A percentile compares a stretch with the other conserved stretches of the same genome.
Evolutionary conservation across 257 asterid species (phyloP).

Genomic region (Solanum bulbocastanum): DNA sequence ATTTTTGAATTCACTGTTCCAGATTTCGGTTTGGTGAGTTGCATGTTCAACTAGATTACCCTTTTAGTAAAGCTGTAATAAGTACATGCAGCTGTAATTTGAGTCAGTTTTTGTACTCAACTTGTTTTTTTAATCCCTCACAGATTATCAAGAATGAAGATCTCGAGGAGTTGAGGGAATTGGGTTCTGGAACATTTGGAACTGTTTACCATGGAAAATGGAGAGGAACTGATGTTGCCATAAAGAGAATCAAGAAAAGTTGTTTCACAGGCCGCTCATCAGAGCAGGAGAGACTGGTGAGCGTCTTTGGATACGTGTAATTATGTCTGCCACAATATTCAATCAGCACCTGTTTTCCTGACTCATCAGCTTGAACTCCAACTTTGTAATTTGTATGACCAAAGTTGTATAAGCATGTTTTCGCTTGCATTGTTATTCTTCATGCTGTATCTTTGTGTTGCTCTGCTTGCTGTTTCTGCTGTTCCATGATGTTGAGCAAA

Average conservation of each 20-base stretch:
- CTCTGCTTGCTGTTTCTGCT: not conserved
- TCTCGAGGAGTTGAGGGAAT: slow-evolving; percentile 88
- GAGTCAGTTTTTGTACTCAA: not conserved
- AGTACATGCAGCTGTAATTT: not conserved
- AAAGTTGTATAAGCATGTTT: not conserved
- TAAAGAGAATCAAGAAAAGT: slow-evolving; percentile 82
- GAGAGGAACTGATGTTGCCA: slow-evolving; percentile 96
- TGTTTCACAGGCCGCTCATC: slow-evolving; percentile 88
- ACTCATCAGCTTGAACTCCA: not conserved
- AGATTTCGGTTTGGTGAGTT: not conserved
- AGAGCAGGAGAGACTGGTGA: slow-evolving; percentile 73
- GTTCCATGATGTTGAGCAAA: not conserved
- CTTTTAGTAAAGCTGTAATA: not conserved
- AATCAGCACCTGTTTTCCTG: not conserved
- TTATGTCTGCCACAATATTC: not conserved
- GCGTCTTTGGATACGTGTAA: not conserved
- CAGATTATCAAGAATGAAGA: slow-evolving; percentile 76
- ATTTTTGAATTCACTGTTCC: not conserved
- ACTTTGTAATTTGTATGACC: not conserved
- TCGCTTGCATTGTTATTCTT: not conserved
- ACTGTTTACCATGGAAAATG: slow-evolving; percentile 96
- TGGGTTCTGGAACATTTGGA: slow-evolving; percentile 95
- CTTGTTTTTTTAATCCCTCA: slow-evolving; percentile 1
- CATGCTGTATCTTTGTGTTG: not conserved
- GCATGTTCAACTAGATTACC: not conserved